Conservation (phyloP, 257 asterid genomes). For the Gentiana straminea region DNA sequence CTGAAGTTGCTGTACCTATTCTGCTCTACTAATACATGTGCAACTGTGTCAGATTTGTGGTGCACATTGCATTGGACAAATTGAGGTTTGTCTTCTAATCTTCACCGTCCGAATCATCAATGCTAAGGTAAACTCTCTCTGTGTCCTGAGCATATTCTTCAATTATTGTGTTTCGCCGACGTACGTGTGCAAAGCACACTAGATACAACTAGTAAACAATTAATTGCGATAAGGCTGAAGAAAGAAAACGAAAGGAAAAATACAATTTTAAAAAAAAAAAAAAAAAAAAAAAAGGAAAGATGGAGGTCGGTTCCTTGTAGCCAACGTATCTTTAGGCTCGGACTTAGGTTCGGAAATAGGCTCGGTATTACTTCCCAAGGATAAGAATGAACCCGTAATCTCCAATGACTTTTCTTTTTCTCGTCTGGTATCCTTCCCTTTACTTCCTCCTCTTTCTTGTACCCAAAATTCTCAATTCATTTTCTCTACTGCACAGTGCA, state of each 20-base stretch:
- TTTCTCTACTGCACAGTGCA: constrained; percentile 5
- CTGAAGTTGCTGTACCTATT: too few relatives aligned
- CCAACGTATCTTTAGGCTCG: constrained; percentile 40
- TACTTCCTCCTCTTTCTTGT: constrained; percentile 8
- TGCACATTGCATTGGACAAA: too few relatives aligned
- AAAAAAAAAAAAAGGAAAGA: constrained; percentile 36
- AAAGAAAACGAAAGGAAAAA: constrained; percentile 13
- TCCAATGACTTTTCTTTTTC: neutral
- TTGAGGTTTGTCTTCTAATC: too few relatives aligned
- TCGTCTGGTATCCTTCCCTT: constrained; percentile 14
- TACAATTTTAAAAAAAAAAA: constrained; percentile 14
- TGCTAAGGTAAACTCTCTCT: too few relatives aligned
- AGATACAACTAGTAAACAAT: neutral
- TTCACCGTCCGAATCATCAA: too few relatives aligned
- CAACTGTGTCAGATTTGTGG: neutral
- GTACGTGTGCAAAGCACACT: too few relatives aligned
- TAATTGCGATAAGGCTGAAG: constrained; percentile 23
- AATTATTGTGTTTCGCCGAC: too few relatives aligned
- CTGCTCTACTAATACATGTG: too few relatives aligned
- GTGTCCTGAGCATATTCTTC: too few relatives aligned
- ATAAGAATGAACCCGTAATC: constrained; percentile 40
- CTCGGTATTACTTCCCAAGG: constrained; percentile 38
- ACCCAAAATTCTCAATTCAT: neutral
- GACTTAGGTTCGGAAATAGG: constrained; percentile 21
- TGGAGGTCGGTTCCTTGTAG: constrained; percentile 66